Base-by-base conservation (phyloP, 192 early-diverging fungal species). In the Backusella australiensis region DNA sequence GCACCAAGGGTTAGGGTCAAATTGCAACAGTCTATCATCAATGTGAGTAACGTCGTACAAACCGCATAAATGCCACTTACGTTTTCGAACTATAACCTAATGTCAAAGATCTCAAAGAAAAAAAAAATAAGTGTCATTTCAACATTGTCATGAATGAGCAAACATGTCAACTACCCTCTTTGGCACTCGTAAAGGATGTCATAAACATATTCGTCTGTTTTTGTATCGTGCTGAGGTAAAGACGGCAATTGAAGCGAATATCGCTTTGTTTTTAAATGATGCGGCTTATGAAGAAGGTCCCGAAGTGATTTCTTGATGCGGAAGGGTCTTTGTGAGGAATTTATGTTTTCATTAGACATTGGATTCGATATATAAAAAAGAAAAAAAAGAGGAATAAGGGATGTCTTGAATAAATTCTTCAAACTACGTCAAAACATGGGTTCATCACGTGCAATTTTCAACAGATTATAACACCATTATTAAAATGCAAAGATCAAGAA, bases 1-100 rank as follows among this genome's bases (percentile, higher is more conserved):
- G 5, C 83, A 85, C 88, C 88, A 89, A 42, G 87, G 83, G 66
- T 79, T 75, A 1, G 88, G 88, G 53, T 89, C 88, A 35, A 86
- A 78, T 66, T 86, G 88, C 12, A 86, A 68, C 0, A 89, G 69
- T 26, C 82, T 83, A 66, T 41, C 4, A 68, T 9, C 1, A 8
- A n/a, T 14, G 19, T 71, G 17, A 74, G 34, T 59, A 29, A 26
- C 26, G 21, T 67, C 4, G 39, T 29, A 65, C 44, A 66, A 17
- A 34, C 7, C 4, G 63, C 68, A 23, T 23, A 6, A 46, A 34
- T 69, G n/a, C 19, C 14, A 46, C 68, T 34, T 83, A 80, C 41
- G 84, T 84, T 65, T 89, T 89, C 8, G 88, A 86, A 66, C 84
- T 89, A 68, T 84, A 89, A 65, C 85, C 75, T 78, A 83, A 56